Evolutionary conservation across 2,329 filamentous ascomycete species (phyloP).

Genomic region (Mollisiaceae sp.): DNA sequence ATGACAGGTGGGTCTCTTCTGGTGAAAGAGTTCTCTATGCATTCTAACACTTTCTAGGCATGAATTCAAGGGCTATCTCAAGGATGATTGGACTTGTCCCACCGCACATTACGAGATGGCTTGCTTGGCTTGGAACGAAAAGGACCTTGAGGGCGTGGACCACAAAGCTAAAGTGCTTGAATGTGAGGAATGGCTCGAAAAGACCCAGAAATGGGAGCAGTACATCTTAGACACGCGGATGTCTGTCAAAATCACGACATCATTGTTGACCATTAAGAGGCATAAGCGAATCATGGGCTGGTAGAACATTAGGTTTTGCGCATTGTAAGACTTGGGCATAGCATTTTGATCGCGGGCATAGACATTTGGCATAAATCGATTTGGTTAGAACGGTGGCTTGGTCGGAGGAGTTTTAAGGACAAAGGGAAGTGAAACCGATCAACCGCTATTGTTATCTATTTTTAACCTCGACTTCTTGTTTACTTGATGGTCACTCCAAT

Average conservation of each 20-base stretch:
- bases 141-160: conserved; percentile 39
- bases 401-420: background rate
- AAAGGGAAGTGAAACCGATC: background rate
- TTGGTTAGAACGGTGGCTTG: background rate
- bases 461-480: background rate
- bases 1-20: conserved; percentile 61
- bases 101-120: conserved; percentile 87
- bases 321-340: background rate
- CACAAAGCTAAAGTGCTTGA: conserved; percentile 57
- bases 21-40: conserved; percentile 9
- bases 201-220: conserved; percentile 70
- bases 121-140: conserved; percentile 78
- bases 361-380: background rate
- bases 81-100: conserved; percentile 74
- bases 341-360: background rate
- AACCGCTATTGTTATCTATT: background rate
- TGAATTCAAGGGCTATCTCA: conserved; percentile 62
- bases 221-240: conserved; percentile 78
- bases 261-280: conserved; percentile 36
- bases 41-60: conserved; percentile 45
- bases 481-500: background rate
- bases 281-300: conserved; percentile 35
- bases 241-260: conserved; percentile 60
- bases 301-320: conserved; percentile 11
- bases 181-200: conserved; percentile 68